A percentile compares a stretch with the other conserved stretches of the same genome.
Conservation (phyloP, 2,329 filamentous ascomycete species). For the Kalmusia sp. region DNA sequence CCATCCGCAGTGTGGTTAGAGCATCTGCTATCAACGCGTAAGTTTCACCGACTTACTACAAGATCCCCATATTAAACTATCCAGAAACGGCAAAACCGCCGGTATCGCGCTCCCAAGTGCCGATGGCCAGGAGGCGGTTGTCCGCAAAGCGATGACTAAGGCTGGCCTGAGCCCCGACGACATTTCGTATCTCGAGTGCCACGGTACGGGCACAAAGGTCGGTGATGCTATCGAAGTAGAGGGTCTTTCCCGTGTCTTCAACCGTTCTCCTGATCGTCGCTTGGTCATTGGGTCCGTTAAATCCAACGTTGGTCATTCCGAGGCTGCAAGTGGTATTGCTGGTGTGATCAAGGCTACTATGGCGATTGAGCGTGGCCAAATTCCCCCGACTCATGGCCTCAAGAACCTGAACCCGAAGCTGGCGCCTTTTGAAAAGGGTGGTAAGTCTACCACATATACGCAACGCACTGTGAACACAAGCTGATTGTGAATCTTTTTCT, state of each 20-base stretch:
- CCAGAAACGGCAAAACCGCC: constrained; percentile 58
- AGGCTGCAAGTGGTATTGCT: constrained; percentile 27
- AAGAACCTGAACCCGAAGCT: constrained; percentile 36
- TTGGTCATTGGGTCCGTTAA: constrained; percentile 18
- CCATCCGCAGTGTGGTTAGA: constrained; percentile 40
- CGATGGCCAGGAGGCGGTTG: constrained; percentile 53
- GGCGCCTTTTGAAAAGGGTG: not conserved
- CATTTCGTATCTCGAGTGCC: constrained; percentile 18
- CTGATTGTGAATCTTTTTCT: not conserved
- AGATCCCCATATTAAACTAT: not conserved
- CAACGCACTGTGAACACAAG: too few species aligned
- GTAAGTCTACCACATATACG: not conserved
- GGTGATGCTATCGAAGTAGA: constrained; percentile 33
- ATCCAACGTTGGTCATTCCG: constrained; percentile 30
- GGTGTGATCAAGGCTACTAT: constrained; percentile 33
- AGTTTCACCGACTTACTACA: not conserved
- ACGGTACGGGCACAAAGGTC: constrained; percentile 65
- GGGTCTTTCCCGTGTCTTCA: constrained; percentile 16
- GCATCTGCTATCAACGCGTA: constrained; percentile 35
- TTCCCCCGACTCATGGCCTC: constrained; percentile 41
- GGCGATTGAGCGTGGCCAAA: constrained; percentile 39
- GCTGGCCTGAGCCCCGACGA: not conserved
- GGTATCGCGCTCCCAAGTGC: constrained; percentile 57
- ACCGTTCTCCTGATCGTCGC: not conserved
- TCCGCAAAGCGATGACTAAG: constrained; percentile 34